Conservation (phyloP, 2,329 filamentous ascomycete genomes). For the Metarhizium rileyi region DNA sequence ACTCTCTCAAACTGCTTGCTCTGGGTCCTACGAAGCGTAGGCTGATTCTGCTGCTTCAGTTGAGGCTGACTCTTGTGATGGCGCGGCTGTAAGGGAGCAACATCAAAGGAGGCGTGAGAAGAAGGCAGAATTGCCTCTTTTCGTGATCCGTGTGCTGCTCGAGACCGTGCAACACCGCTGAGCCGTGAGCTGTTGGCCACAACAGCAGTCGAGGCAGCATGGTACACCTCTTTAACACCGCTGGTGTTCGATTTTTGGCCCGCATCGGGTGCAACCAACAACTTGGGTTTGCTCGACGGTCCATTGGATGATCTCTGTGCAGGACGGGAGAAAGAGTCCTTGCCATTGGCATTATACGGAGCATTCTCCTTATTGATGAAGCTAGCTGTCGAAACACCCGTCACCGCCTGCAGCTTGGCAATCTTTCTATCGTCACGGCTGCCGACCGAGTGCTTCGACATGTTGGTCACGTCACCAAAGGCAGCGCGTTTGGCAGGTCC, state of each 20-base stretch:
- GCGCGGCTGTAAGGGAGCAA: slow-evolving; percentile 27
- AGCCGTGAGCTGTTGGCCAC: background rate
- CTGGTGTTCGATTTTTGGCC: slow-evolving; percentile 14
- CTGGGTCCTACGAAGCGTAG: slow-evolving; percentile 32
- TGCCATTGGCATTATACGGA: slow-evolving; percentile 14
- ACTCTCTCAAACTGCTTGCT: slow-evolving; percentile 29
- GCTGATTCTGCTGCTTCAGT: slow-evolving; percentile 32
- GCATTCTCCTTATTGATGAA: slow-evolving; percentile 37
- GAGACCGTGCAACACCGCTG: background rate
- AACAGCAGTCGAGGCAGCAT: slow-evolving; percentile 5
- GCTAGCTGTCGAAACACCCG: slow-evolving; percentile 14
- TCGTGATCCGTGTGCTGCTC: slow-evolving; percentile 4
- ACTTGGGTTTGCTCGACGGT: slow-evolving; percentile 1
- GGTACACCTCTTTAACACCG: slow-evolving; percentile 5
- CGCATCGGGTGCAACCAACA: slow-evolving; percentile 2
- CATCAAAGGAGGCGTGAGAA: slow-evolving; percentile 11
- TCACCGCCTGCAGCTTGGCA: slow-evolving; percentile 19
- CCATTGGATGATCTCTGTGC: slow-evolving; percentile 19
- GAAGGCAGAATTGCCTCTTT: slow-evolving; percentile 2
- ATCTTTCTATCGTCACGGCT: slow-evolving; percentile 25
- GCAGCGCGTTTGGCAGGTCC: slow-evolving; percentile 61
- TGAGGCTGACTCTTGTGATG: slow-evolving; percentile 46
- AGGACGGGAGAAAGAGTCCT: slow-evolving; percentile 28
- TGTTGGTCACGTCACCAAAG: slow-evolving; percentile 78
- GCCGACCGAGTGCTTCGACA: slow-evolving; percentile 27